Conservation (phyloP, 1,284 basidiomycete species). For the Trametes pubescens region DNA sequence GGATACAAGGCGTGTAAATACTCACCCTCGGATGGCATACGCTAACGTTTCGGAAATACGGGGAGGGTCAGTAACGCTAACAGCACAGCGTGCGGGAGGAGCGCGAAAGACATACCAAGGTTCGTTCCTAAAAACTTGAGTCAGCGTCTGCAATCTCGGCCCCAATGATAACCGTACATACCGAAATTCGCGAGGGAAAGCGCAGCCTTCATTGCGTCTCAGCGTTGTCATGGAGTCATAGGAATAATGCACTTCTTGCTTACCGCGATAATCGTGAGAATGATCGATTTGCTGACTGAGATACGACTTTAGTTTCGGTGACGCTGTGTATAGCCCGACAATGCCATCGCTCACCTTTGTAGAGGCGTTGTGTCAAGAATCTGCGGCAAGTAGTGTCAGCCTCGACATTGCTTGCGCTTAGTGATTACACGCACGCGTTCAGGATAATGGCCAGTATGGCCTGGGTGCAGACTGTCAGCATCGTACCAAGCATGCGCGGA, state of each 20-base stretch:
- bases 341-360: not conserved
- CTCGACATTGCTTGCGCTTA: no score
- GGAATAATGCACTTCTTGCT: not conserved
- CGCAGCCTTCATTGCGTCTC: not conserved
- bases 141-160: not conserved
- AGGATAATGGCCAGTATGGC: conserved; percentile 8
- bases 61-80: not conserved
- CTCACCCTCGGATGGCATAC: conserved; percentile 13
- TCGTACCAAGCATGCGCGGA: not conserved
- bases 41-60: not conserved
- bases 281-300: not conserved
- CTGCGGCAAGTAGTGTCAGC: not conserved
- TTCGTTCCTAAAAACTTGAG: conserved; percentile 3
- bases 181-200: conserved; percentile 12
- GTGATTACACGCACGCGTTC: not conserved
- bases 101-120: conserved; percentile 3
- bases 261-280: not conserved
- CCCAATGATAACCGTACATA: not conserved
- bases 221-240: not conserved
- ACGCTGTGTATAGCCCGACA: not conserved
- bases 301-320: no score
- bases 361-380: not conserved
- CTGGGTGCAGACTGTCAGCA: not conserved
- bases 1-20: not conserved
- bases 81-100: not conserved